A percentile compares a stretch with the other conserved stretches of the same genome.
Conservation (phyloP, 2,329 filamentous ascomycete genomes). For the Pseudogymnoascus sp. region DNA sequence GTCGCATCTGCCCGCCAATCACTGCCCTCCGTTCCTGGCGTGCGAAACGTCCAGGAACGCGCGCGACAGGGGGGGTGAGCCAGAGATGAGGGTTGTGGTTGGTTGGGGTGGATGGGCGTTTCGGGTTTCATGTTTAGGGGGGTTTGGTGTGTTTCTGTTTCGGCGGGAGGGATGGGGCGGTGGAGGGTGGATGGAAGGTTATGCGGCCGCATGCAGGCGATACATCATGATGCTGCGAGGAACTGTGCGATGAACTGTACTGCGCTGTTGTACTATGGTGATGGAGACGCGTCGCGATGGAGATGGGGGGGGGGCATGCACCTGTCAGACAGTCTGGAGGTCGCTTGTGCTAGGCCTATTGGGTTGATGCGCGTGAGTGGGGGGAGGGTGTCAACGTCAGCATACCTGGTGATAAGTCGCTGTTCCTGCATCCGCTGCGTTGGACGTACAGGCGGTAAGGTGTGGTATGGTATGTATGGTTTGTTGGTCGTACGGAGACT, state of each 20-base stretch:
- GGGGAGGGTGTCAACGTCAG: background rate
- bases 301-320: background rate
- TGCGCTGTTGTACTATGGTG: too few species aligned
- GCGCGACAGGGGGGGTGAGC: background rate
- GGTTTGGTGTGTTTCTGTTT: background rate
- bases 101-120: background rate
- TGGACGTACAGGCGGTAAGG: background rate
- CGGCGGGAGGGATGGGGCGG: background rate
- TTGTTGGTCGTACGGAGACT: background rate
- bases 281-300: background rate
- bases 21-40: background rate
- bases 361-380: background rate
- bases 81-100: background rate
- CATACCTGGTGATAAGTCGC: background rate
- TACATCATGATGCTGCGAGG: background rate
- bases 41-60: background rate
- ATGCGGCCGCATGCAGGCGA: background rate
- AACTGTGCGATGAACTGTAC: background rate
- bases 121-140: background rate
- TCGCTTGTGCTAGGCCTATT: background rate
- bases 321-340: background rate
- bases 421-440: background rate
- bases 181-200: background rate
- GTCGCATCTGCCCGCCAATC: too few species aligned
- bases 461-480: background rate